Evolutionary conservation across 148 eudicot species (phyloP), one percentile per base, ranked within the genome.

Genomic region (Linanthus parryae): DNA sequence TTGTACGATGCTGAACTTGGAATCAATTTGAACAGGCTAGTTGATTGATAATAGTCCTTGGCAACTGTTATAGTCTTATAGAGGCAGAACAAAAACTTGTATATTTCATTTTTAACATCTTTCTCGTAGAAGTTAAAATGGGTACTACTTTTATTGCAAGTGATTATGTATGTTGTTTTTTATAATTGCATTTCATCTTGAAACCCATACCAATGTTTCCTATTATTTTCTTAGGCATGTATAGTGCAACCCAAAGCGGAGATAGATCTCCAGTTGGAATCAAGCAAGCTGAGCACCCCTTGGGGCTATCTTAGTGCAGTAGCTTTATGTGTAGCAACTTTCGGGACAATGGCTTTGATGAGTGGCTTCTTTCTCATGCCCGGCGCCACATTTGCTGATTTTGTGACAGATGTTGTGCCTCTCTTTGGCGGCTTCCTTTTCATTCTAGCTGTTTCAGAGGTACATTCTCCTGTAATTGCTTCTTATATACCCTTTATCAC

Each of bases 281-380:
- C 74, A 3, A 75, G 76, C 16, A 85, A 76, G 63, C 65, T 85
- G 51, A 89, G 88, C 73, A 85, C 84, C 61, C 75, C 83, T 20
- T 89, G 81, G 88, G 97, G 97, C 18, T 85, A 79, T 59, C 0
- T 82, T 23, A 82, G 91, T 70, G 88, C 95, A 47, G 43, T 85
- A 65, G 74, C 68, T 35, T 57, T 89, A 69, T 77, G 84, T 51
- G 79, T 89, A 35, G 64, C 97, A 47, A 89, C 97, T 28, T 78
- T 89, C 49, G 97, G 97, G 45, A 89, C 97, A 27, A 78, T 82
- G 57, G 91, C 91, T 48, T 64, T 82, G 59, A 85, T 81, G 36
- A 89, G 97, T 59, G 97, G 97, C 52, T 89, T 89, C 69, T 89
- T 89, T 61, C 66, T 89, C 43, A 89, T 85, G 63, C 95, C 95